Evolutionary conservation across 257 asterid genomes (phyloP).

Genomic region (Ligustrum vulgare): DNA sequence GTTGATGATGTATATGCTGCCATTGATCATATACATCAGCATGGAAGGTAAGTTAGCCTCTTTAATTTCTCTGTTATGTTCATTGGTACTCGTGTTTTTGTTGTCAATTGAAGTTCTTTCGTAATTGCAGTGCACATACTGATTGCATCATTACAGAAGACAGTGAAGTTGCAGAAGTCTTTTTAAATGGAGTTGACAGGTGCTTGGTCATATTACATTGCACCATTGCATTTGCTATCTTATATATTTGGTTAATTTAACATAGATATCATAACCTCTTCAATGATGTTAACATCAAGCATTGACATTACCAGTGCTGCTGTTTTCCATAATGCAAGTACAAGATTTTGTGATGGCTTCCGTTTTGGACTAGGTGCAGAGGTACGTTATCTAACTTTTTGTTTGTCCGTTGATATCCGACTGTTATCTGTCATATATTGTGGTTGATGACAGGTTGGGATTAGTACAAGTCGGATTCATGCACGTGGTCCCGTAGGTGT

Average conservation of each 20-base stretch:
- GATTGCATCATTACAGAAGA: slow-evolving; percentile 86
- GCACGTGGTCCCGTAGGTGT: slow-evolving; percentile 99
- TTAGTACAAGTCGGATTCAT: slow-evolving; percentile 93
- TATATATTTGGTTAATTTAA: not conserved
- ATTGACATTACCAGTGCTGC: slow-evolving; percentile 70
- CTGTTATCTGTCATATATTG: slow-evolving; percentile 6
- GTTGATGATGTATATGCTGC: slow-evolving; percentile 92
- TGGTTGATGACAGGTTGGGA: slow-evolving; percentile 67
- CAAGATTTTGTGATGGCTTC: slow-evolving; percentile 87
- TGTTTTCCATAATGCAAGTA: slow-evolving; percentile 90
- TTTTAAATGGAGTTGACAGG: slow-evolving; percentile 71
- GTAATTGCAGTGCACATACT: slow-evolving; percentile 77
- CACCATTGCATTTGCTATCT: not conserved
- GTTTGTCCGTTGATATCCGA: not conserved
- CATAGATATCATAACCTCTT: slow-evolving; percentile 7
- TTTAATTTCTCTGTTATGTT: not conserved
- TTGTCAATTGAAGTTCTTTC: slow-evolving; percentile 18
- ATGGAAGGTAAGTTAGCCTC: slow-evolving; percentile 71
- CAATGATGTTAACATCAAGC: slow-evolving; percentile 12
- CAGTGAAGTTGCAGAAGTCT: slow-evolving; percentile 66
- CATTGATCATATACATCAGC: slow-evolving; percentile 82
- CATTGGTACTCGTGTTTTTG: not conserved
- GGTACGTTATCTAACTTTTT: slow-evolving; percentile 44
- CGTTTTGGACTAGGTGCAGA: slow-evolving; percentile 98
- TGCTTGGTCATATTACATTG: slow-evolving; percentile 5